Evolutionary conservation across 805 yeast species (phyloP).

Genomic region (Metschnikowia continentalis): DNA sequence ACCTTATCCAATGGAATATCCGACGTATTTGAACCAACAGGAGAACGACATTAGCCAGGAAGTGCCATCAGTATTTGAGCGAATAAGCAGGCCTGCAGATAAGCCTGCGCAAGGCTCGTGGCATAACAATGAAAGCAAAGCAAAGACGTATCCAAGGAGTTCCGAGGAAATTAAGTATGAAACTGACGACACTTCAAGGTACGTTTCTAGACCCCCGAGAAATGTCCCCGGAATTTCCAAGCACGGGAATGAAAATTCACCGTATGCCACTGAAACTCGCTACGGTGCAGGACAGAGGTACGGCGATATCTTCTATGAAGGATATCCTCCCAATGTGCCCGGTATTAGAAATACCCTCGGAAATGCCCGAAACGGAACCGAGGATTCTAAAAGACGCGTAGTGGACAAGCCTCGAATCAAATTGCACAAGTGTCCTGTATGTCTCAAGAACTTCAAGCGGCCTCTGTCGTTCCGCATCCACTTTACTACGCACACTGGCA

Average conservation of each 20-base stretch:
- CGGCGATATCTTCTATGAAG: too few relatives aligned
- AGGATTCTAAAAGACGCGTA: not conserved
- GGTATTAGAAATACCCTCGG: not conserved
- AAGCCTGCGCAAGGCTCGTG: not conserved
- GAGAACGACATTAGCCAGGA: not conserved
- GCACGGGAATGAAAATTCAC: too few relatives aligned
- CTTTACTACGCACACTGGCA: slow-evolving; percentile 60
- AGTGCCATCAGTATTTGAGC: not conserved
- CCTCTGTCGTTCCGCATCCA: slow-evolving; percentile 82
- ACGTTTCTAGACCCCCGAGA: too few relatives aligned
- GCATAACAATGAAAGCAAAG: too few relatives aligned
- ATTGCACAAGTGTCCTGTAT: slow-evolving; percentile 39
- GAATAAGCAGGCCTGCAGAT: not conserved
- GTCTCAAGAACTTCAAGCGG: slow-evolving; percentile 74
- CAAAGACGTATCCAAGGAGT: too few relatives aligned
- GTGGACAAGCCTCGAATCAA: not conserved
- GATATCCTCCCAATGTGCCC: too few relatives aligned
- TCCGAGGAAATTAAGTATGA: too few relatives aligned
- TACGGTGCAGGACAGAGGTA: too few relatives aligned
- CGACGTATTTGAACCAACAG: not conserved
- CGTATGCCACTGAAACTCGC: too few relatives aligned
- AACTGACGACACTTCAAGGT: too few relatives aligned
- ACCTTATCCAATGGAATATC: not conserved
- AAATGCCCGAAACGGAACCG: not conserved
- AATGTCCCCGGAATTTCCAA: too few relatives aligned